These are phyloP conservation scores for Chimonanthus praecox DNA, from an alignment of 164 flowering plant genomes.

Conservation along the genomic window DNA sequence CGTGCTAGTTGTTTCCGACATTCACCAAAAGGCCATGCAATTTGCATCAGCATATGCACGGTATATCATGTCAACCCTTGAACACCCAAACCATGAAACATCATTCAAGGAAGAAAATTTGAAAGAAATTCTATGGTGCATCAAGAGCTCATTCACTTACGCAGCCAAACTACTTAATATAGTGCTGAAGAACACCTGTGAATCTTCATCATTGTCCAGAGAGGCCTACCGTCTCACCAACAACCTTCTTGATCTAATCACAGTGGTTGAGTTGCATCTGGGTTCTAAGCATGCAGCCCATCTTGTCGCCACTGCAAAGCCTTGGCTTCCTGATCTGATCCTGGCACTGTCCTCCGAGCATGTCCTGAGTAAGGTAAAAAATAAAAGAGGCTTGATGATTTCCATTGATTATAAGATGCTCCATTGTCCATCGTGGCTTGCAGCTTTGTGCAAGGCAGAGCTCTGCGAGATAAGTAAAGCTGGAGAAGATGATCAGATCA, in stretches of 20 bases:
- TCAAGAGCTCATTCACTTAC: conserved; percentile 76
- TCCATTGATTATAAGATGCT: conserved; percentile 10
- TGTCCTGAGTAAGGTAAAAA: conserved; percentile 16
- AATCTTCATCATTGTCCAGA: conserved; percentile 28
- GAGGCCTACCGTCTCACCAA: conserved; percentile 47
- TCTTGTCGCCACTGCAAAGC: conserved; percentile 41
- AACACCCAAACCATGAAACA: conserved; percentile 15
- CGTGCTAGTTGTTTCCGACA: conserved; percentile 25
- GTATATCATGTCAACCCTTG: conserved; percentile 31
- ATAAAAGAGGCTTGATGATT: conserved; percentile 11
- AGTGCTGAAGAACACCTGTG: conserved; percentile 34
- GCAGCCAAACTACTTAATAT: conserved; percentile 62
- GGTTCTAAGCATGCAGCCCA: conserved; percentile 51
- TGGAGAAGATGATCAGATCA: conserved; percentile 29
- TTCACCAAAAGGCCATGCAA: conserved; percentile 36
- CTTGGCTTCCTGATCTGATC: conserved; percentile 86
- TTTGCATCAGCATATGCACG: conserved; percentile 41
- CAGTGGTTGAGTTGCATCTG: conserved; percentile 40
- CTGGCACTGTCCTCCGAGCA: conserved; percentile 54
- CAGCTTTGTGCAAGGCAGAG: conserved; percentile 51
- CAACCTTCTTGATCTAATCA: conserved; percentile 51
- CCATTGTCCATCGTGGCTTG: conserved; percentile 48
- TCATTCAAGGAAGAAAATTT: conserved; percentile 38
- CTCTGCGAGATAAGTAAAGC: conserved; percentile 29
- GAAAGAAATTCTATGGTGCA: conserved; percentile 40